phyloP scores from a whole-genome alignment of 768 basidiomycete genomes.

The Rhizopogon vesiculosus region DNA sequence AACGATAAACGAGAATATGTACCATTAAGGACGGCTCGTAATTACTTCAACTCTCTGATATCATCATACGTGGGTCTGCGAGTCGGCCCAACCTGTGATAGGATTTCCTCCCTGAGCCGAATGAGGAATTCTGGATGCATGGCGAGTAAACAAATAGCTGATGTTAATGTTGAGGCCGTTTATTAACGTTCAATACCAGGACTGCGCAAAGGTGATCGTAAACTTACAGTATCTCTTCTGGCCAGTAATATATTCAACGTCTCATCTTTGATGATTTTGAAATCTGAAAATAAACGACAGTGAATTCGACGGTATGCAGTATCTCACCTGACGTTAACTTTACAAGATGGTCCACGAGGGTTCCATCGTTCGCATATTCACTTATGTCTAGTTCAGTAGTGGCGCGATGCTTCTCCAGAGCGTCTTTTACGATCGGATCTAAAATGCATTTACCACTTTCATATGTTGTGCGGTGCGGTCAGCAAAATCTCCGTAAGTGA shows the following conservation, averaged over 20 bases:
- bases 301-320: not conserved
- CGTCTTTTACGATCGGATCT: constrained; percentile 35
- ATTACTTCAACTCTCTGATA: constrained; percentile 38
- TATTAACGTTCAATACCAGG: constrained; percentile 6
- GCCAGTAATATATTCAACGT: constrained; percentile 41
- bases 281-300: constrained; percentile 9
- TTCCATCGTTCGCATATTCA: constrained; percentile 27
- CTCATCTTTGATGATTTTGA: constrained; percentile 34
- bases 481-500: constrained; percentile 32
- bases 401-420: constrained; percentile 22
- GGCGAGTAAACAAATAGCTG: constrained; percentile 40
- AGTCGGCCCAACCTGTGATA: constrained; percentile 30
- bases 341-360: constrained; percentile 37
- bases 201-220: not conserved
- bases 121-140: constrained; percentile 37
- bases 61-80: constrained; percentile 36
- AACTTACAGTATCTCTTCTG: constrained; percentile 38
- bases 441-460: constrained; percentile 34
- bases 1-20: not conserved
- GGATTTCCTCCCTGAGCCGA: constrained; percentile 39
- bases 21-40: constrained; percentile 44
- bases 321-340: constrained; percentile 32
- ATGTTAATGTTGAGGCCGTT: constrained; percentile 42
- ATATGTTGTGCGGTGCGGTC: constrained; percentile 30
- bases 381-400: constrained; percentile 6